These are phyloP conservation scores for Phoma sp. DNA, from an alignment of 2,329 filamentous ascomycete genomes.

Conservation along the genomic window DNA sequence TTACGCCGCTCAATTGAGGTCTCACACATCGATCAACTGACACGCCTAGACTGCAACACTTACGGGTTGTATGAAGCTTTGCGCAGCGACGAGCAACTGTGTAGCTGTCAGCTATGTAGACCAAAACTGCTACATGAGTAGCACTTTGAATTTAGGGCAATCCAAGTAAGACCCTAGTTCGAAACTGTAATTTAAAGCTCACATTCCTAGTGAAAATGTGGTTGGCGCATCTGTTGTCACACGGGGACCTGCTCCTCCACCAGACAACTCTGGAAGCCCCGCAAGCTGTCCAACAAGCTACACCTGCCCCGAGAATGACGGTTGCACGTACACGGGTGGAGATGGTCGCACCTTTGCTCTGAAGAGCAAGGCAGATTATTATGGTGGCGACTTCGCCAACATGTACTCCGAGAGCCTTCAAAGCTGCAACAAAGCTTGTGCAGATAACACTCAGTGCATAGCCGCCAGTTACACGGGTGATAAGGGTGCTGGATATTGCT, in stretches of 20 bases:
- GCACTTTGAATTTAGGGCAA: background rate
- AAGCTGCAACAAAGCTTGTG: conserved; percentile 1
- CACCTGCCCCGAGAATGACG: background rate
- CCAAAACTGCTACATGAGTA: conserved; percentile 1
- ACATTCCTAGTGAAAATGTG: background rate
- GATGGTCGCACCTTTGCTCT: background rate
- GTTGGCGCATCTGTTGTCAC: background rate
- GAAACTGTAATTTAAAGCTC: background rate
- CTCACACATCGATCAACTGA: background rate
- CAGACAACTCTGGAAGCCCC: background rate
- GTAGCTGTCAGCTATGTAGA: background rate
- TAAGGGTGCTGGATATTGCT: background rate
- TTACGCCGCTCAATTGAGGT: background rate
- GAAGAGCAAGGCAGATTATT: background rate
- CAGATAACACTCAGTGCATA: background rate
- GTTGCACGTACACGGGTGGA: background rate
- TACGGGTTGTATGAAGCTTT: background rate
- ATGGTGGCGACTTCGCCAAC: conserved; percentile 2
- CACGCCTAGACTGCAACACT: background rate
- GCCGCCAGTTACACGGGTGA: background rate
- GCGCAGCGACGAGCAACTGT: background rate
- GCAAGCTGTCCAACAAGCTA: background rate
- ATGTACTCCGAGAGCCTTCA: background rate
- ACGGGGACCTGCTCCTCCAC: background rate
- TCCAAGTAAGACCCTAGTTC: background rate